Evolutionary conservation across 1,139 yeast species (phyloP).

Genomic region (Scheffersomyces quercinus): DNA sequence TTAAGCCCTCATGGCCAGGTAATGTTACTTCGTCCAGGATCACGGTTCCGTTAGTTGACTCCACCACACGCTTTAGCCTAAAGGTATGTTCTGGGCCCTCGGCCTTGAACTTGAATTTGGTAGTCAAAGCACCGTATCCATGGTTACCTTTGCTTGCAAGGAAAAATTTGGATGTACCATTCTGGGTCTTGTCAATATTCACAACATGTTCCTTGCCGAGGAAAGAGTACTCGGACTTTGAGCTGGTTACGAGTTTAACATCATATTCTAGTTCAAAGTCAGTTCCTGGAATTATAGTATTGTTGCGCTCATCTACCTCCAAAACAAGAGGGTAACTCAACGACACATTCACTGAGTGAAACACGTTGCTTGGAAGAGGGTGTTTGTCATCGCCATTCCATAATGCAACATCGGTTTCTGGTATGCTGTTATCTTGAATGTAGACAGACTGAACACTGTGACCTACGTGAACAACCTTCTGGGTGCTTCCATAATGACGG

Average conservation of each 20-base stretch:
- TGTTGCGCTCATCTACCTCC: conserved; percentile 6
- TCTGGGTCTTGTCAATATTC: conserved; percentile 24
- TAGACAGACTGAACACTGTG: conserved; percentile 18
- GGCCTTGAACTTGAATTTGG: conserved; percentile 39
- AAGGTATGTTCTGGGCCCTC: conserved; percentile 25
- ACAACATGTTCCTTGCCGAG: conserved; percentile 20
- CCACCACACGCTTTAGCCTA: conserved; percentile 40
- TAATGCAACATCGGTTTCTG: not conserved
- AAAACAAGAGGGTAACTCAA: conserved; percentile 26
- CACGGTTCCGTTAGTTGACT: conserved; percentile 40
- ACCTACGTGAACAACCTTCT: conserved; percentile 31
- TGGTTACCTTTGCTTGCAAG: conserved; percentile 50
- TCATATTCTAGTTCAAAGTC: conserved; percentile 20
- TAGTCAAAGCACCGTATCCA: conserved; percentile 45
- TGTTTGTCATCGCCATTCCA: not conserved
- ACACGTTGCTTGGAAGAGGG: not conserved
- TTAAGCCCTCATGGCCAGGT: no score
- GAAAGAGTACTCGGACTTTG: not conserved
- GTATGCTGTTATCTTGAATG: conserved; percentile 14
- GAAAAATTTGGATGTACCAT: conserved; percentile 50
- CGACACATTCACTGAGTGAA: conserved; percentile 8
- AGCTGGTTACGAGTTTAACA: conserved; percentile 12
- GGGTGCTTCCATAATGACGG: conserved; percentile 28
- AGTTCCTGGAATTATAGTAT: conserved; percentile 8
- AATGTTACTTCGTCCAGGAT: conserved; percentile 20